Evolutionary conservation across 176 grass and related monocot species (phyloP).

Genomic region (Thalia dealbata): DNA sequence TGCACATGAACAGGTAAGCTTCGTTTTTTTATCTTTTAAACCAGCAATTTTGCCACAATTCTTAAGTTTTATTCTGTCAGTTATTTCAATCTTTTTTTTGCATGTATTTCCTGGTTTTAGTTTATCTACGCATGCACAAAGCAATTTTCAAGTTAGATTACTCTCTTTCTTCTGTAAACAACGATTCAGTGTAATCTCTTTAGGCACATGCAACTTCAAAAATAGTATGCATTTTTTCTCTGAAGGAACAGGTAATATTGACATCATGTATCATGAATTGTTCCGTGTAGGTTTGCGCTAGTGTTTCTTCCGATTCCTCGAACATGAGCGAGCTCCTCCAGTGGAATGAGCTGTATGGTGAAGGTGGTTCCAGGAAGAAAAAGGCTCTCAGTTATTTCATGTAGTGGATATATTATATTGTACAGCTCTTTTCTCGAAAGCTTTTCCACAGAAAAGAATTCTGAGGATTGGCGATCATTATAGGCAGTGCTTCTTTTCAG

Average conservation of each 20-base stretch:
- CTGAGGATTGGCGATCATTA: not conserved
- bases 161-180: too few species aligned
- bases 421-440: slow-evolving; percentile 1
- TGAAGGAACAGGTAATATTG: not conserved
- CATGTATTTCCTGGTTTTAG: too few species aligned
- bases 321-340: slow-evolving; percentile 85
- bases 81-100: too few species aligned
- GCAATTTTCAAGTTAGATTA: not conserved
- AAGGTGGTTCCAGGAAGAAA: slow-evolving; percentile 97
- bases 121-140: slow-evolving; percentile 14
- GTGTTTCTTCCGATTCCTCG: slow-evolving; percentile 78
- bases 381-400: slow-evolving; percentile 94
- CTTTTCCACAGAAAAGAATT: not conserved
- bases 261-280: not conserved
- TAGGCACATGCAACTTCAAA: not conserved
- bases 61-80: too few species aligned
- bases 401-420: slow-evolving; percentile 34
- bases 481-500: not conserved
- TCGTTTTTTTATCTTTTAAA: not conserved
- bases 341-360: slow-evolving; percentile 89
- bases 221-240: not conserved
- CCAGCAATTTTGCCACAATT: too few species aligned
- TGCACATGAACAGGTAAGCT: slow-evolving; percentile 79
- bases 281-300: slow-evolving; percentile 68
- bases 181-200: too few species aligned